Conservation (phyloP, 345 rosid genomes). For the Populus simonii region DNA sequence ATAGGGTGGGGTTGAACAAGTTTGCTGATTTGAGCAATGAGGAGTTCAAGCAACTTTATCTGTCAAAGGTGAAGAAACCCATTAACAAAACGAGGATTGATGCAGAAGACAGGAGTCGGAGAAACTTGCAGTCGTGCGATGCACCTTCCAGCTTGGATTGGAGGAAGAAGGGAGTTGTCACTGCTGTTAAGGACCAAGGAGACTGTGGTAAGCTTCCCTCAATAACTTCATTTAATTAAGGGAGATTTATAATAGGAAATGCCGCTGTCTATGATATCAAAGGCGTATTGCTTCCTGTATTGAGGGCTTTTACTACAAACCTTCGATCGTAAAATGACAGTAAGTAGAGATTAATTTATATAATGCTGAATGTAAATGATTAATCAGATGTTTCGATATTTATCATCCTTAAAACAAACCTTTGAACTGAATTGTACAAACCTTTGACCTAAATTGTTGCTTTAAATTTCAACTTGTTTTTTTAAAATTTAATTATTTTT, state of each 20-base stretch:
- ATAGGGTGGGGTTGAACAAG: slow-evolving; percentile 51
- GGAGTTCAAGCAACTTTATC: slow-evolving; percentile 41
- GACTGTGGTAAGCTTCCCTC: slow-evolving; percentile 40
- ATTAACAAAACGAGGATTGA: slow-evolving; percentile 12
- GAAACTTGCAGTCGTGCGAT: slow-evolving; percentile 35
- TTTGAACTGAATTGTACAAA: no score
- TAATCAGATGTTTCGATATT: no score
- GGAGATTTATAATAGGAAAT: not conserved
- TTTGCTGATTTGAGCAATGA: slow-evolving; percentile 66
- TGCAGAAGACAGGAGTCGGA: not conserved
- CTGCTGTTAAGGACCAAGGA: slow-evolving; percentile 56
- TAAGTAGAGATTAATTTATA: no score
- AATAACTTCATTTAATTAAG: not conserved
- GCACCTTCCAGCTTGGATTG: slow-evolving; percentile 63
- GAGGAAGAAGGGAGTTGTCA: slow-evolving; percentile 60
- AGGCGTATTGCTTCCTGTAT: no score
- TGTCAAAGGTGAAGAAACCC: slow-evolving; percentile 51
- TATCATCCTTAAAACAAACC: no score
- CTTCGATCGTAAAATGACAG: no score
- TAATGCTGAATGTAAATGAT: no score
- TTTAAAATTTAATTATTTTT: no score
- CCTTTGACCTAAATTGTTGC: no score
- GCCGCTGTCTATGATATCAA: not conserved
- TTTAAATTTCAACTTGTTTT: no score
- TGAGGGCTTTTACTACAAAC: no score